Evolutionary conservation across 2,329 filamentous ascomycete species (phyloP), one percentile per base, ranked within the genome.

Genomic region (Helotiales sp.): DNA sequence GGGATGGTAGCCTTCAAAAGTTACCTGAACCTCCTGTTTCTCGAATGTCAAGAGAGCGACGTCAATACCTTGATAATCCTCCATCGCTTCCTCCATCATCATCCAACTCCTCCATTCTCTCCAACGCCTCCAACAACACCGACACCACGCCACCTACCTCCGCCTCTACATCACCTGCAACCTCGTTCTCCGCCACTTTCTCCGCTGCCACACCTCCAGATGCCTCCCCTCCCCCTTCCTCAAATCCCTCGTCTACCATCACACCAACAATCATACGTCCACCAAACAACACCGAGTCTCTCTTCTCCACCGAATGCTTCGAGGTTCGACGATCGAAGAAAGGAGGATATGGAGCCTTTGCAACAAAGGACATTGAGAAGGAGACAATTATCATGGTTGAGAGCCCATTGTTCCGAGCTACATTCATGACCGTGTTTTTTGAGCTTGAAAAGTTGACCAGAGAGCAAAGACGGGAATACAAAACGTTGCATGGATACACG

Each of bases 281-380:
- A 24, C 37, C 26, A 4, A 28, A 1, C 34, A 34, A 8, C 11
- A 17, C 4, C 15, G 2, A 28, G 2, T 24, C 28, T n/a, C 40
- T 59, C 10, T 75, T 75, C 47, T 62, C 54, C 4, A 75, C 72
- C 1, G 69, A 75, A 20, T 72, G 68, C 59, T 76, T 76, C n/a
- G 73, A 76, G 61, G 72, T 75, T 13, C 66, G 66, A 10, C 50
- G 45, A 26, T 75, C 75, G 2, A 61, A 63, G 8, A 75, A 75
- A 34, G 71, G 71, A 6, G 76, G 76, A 10, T 71, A 73, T 57
- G 76, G 75, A 57, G 74, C 72, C 4, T 77, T 77, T 63, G 74
- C 76, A 20, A 63, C 47, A 1, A 71, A 63, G n/a, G 65, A 75
- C 28, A 77, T 78, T 30, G 52, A 70, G 24, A 49, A 49, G 10